Evolutionary conservation across 2,329 filamentous ascomycete genomes (phyloP), one percentile per base, ranked within the genome.

Genomic region (Zasmidium citrigriseum): DNA sequence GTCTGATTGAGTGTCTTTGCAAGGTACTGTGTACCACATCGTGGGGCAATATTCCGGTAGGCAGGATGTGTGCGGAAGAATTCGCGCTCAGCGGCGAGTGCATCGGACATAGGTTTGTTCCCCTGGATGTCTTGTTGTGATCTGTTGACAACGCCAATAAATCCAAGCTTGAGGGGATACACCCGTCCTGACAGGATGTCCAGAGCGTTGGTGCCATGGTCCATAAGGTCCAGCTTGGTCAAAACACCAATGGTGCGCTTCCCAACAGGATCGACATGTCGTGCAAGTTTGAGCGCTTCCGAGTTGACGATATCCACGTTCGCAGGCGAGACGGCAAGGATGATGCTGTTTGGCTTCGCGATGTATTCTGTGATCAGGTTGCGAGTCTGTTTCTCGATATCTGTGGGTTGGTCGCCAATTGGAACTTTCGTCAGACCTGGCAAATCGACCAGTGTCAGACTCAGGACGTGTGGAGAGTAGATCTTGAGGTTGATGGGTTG

Each of bases 261-360:
- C 63, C 95, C 95, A 75, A 96, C 88, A 1, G 95, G 89, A 76
- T 99, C 95, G 55, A 99, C 95, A 86, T 99, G 91, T 54, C 95
- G 89, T 60, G 95, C 95, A 61, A 99, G 88, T 78, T 99, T 99
- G 68, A 99, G 80, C 7, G 95, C 93, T 76, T 99, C 95, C 7
- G 95, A 99, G 76, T 99, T 99, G 73, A 98, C 95, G 69, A 99
- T 88, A 73, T 99, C 95, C 70, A 98, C 93, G 71, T 99, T 99
- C 54, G 95, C 95, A 18, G 95, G 93, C 12, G 95, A 98, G 22
- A 99, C 95, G 27, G 95, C 95, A 53, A 99, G 85, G 64, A 99
- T 88, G 71, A 99, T 96, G 77, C 93, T 97, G 83, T 99, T 99
- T 14, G 95, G 93, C 79, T 99, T 99, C 58, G 93, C 93, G 71